Conservation (phyloP, 192 early-diverging fungal genomes). For the Linnemannia elongata region DNA sequence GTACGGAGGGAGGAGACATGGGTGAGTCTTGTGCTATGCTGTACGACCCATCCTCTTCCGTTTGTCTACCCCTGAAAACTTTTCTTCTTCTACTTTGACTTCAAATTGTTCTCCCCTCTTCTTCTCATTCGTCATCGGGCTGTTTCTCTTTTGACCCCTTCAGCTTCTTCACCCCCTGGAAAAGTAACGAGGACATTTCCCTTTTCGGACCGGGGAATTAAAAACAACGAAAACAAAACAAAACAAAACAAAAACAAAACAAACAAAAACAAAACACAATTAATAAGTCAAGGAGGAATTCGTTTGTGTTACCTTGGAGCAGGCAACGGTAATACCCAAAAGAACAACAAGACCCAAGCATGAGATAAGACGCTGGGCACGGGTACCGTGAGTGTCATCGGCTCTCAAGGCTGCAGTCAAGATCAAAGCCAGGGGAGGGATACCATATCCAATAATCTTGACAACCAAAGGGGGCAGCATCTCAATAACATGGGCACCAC, state of each 20-base stretch:
- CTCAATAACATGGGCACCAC: slow-evolving; percentile 23
- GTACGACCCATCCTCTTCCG: background rate
- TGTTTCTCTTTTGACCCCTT: too few species aligned
- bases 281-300: background rate
- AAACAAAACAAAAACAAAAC: background rate
- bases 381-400: slow-evolving; percentile 64
- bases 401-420: slow-evolving; percentile 70
- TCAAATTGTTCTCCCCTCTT: too few species aligned
- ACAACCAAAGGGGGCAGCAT: slow-evolving; percentile 22
- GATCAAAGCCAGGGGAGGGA: slow-evolving; percentile 58
- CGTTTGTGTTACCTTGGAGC: slow-evolving; percentile 64
- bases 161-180: too few species aligned
- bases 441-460: slow-evolving; percentile 34
- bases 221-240: background rate
- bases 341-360: slow-evolving; percentile 79
- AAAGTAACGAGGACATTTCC: background rate
- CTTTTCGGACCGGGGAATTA: background rate
- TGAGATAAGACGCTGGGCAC: slow-evolving; percentile 80
- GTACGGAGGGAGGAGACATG: background rate
- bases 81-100: too few species aligned
- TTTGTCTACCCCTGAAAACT: background rate
- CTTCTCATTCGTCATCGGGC: too few species aligned
- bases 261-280: background rate
- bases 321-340: slow-evolving; percentile 55
- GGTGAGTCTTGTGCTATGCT: background rate